Base-by-base conservation (phyloP, 768 basidiomycete genomes). In the Termitomyces titanicus region DNA sequence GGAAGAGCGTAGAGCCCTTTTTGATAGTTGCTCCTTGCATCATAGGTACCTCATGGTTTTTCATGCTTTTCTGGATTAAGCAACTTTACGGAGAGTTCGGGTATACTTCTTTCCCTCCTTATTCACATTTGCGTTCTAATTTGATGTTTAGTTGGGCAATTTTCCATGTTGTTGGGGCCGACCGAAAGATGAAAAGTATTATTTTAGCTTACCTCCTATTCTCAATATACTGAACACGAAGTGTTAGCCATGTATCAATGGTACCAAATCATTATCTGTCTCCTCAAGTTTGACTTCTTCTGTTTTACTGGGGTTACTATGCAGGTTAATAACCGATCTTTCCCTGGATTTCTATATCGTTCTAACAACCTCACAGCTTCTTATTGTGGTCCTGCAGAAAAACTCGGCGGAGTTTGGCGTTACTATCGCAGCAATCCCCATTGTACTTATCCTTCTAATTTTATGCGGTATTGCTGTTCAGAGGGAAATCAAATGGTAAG, bases 281-380 rank as follows among this genome's bases (percentile, higher is more conserved):
- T 94, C 50, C 81, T 94, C 62, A 94, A 92, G 67, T 92, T 94
- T 68, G 91, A 94, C 69, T 94, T 92, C 70, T 94, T 94, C 74
- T 84, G 81, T 68, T 93, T 94, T 66, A 78, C 80, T 20, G 92
- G 87, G n/a, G 86, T 93, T 24, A 92, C 91, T 2, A 92, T 92
- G 81, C 92, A 94, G 83, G 91, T 82, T 48, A 34, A 8, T 27
- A 20, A 25, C 18, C 47, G 22, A 48, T 53, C 11, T 15, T 38
- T 48, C 6, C 7, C 44, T 43, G 42, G 38, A 54, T 34, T 6
- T 37, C 31, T 31, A 43, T 20, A 44, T 49, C 20, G 27, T 22
- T 44, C 45, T 55, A 47, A 58, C 37, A 17, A 46, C 2, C 31
- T 17, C n/a, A 5, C 51, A 93, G 92, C 83, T 94, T 31, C 81